These are phyloP conservation scores for Xerocomellus dryophilus DNA, from an alignment of 768 basidiomycete species.

Conservation along the genomic window DNA sequence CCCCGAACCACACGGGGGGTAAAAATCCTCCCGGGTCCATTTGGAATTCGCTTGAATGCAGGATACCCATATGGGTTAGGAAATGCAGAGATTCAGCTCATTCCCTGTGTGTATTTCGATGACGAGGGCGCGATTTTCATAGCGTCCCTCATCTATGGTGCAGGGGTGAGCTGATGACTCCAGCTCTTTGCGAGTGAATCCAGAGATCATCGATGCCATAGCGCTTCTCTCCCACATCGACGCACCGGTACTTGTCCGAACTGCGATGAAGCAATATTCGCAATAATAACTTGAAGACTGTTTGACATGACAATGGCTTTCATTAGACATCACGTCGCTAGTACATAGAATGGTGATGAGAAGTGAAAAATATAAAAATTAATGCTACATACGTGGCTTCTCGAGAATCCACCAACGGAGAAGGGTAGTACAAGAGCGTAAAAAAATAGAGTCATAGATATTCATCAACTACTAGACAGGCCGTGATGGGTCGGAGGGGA, in stretches of 20 bases:
- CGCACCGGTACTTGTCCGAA: background rate
- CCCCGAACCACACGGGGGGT: background rate
- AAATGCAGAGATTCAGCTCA: background rate
- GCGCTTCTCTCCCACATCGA: background rate
- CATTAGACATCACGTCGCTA: background rate
- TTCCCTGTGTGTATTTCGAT: background rate
- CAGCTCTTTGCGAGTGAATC: background rate
- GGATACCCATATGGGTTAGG: background rate
- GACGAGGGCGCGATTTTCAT: background rate
- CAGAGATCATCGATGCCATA: background rate
- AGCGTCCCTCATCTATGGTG: background rate
- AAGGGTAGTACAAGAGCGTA: background rate
- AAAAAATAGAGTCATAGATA: background rate
- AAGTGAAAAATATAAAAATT: background rate
- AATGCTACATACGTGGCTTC: background rate
- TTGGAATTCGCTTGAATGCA: background rate
- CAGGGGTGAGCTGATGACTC: background rate
- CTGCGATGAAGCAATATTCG: background rate
- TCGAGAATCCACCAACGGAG: background rate
- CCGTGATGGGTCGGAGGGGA: background rate
- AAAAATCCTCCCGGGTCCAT: background rate
- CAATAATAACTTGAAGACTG: too few relatives aligned
- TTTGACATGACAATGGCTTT: background rate
- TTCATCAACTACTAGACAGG: constrained; percentile 7
- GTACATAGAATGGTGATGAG: background rate